Percentiles rank a stretch among this genome's conserved stretches.
Evolutionary conservation across 495 filamentous ascomycete species (phyloP).

Genomic region (Hypomontagnella submonticulosa): DNA sequence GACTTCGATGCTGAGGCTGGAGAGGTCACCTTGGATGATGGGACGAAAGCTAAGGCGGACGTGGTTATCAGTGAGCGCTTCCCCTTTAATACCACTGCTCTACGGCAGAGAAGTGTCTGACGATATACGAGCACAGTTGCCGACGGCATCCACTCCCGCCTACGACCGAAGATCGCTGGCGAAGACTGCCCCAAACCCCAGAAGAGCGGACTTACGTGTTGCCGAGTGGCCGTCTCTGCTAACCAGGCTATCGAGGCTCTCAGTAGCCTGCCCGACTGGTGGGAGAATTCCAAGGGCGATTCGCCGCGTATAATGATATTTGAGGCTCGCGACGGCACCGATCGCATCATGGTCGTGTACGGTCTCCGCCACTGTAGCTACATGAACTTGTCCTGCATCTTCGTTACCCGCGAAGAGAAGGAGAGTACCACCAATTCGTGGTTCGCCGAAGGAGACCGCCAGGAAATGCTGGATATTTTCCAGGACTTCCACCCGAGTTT

Average conservation of each 20-base stretch:
- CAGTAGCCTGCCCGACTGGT: constrained; percentile 44
- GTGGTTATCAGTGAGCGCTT: constrained; percentile 54
- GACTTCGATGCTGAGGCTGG: constrained; percentile 53
- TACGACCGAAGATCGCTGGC: constrained; percentile 52
- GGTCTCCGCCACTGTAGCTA: constrained; percentile 54
- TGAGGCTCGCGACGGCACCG: constrained; percentile 52
- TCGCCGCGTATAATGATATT: constrained; percentile 49
- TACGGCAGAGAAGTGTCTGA: background rate
- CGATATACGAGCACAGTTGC: constrained; percentile 37
- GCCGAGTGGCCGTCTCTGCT: constrained; percentile 60
- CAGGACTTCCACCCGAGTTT: constrained; percentile 51
- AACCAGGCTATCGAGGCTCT: constrained; percentile 53
- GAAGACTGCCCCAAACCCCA: constrained; percentile 49
- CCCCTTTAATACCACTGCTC: background rate
- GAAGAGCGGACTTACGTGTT: constrained; percentile 64
- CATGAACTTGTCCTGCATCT: constrained; percentile 46
- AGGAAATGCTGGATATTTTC: constrained; percentile 55
- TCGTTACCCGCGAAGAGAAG: constrained; percentile 37
- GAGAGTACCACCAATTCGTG: constrained; percentile 42
- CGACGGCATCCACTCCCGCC: constrained; percentile 63
- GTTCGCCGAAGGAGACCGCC: constrained; percentile 47
- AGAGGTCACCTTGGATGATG: constrained; percentile 51
- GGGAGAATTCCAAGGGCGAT: constrained; percentile 42
- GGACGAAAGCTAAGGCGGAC: constrained; percentile 53
- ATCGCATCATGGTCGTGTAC: constrained; percentile 60